Conservation (phyloP, 345 rosid genomes). For the Brassica incana region DNA sequence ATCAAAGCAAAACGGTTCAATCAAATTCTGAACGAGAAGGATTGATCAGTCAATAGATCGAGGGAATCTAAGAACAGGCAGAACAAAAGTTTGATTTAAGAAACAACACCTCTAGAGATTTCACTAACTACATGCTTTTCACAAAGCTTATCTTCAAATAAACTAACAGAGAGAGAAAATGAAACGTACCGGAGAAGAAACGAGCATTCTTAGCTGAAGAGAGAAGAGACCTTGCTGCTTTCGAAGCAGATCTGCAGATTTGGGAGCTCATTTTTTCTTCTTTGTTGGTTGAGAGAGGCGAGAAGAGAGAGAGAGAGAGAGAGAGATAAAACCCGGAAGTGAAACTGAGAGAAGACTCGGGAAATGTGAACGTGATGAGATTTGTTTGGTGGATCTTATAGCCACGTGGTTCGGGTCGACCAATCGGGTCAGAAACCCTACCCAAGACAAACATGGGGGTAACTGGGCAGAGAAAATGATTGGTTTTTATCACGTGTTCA, state of each 20-base stretch:
- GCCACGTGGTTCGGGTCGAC: conserved; percentile 27
- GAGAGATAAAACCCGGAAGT: conserved; percentile 18
- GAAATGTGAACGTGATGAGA: conserved; percentile 24
- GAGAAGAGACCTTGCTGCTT: conserved; percentile 73
- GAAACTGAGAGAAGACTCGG: conserved; percentile 12
- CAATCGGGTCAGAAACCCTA: conserved; percentile 26
- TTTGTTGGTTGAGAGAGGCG: not conserved
- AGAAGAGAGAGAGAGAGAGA: conserved; percentile 25
- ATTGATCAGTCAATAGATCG: not conserved
- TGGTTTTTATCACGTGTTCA: not conserved
- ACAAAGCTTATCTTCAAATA: not conserved
- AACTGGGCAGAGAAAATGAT: not conserved
- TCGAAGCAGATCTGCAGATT: conserved; percentile 77
- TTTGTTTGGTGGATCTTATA: conserved; percentile 13
- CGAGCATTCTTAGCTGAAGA: conserved; percentile 69
- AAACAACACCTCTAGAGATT: not conserved
- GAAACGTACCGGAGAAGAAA: conserved; percentile 54
- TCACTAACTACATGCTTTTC: not conserved
- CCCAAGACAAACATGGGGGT: not conserved
- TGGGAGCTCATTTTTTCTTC: conserved; percentile 66
- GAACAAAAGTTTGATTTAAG: not conserved
- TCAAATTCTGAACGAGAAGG: not conserved
- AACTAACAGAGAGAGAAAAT: not conserved
- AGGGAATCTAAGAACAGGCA: not conserved
- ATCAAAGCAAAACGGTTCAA: not conserved